Evolutionary conservation across 306 rosid species (phyloP), one percentile per base, ranked within the genome.

Genomic region (Myrica gale): DNA sequence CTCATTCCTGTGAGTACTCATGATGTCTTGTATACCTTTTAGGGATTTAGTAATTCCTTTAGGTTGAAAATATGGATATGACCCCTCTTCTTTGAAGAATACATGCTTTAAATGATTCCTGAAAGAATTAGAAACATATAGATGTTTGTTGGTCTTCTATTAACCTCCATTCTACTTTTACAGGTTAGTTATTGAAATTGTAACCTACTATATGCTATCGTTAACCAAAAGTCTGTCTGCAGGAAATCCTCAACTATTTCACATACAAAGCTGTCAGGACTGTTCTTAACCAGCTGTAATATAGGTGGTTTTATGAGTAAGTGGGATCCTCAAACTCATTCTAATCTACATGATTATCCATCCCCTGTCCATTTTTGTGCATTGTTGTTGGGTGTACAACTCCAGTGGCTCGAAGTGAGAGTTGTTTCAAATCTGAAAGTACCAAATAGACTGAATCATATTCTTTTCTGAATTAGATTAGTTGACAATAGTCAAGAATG

Each of bases 191-290:
- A 47, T 47, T 8, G 11, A 47, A 47, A 47, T 47, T 13, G 11
- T 10, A 47, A 10, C 15, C 52, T 47, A 13, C 1, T 8, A 47
- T 1, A 13, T 47, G 11, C 52, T 47, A 47, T 13, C 9, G 52
- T 77, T 83, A 69, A 74, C 66, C 62, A 69, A 74, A 62, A 50
- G 62, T 86, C 63, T 83, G 77, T 72, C 50, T 79, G 84, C 96
- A 95, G 98, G 97, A 92, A 95, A 2, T 92, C 72, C 86, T 95
- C 86, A 92, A 92, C 81, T 95, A 95, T 78, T 95, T 95, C 89
- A 95, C 98, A 11, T 84, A 85, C 81, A 92, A 92, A 84, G 98
- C 98, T 73, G 98, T 90, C 86, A 88, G 97, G 92, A 95, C 97
- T 47, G 98, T 95, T 69, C 85, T 95, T 83, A 90, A 85, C 82